A percentile compares a stretch with the other conserved stretches of the same genome.
Conservation (phyloP, 768 basidiomycete species). For the Agaricus blazei region DNA sequence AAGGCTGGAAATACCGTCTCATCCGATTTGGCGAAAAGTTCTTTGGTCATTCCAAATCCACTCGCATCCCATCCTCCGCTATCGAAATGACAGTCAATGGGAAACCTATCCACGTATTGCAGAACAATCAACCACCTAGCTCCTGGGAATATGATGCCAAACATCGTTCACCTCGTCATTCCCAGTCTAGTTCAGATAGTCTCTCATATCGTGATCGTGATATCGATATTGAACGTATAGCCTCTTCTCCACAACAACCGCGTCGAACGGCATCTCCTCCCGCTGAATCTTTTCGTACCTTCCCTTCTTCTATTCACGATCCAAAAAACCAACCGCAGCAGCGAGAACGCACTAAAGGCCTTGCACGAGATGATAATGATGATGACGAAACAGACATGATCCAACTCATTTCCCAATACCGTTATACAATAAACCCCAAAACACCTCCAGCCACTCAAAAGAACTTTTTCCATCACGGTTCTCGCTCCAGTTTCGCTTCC, state of each 20-base stretch:
- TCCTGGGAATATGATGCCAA: not conserved
- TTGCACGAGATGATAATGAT: constrained; percentile 34
- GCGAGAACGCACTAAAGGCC: too few relatives aligned
- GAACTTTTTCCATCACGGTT: constrained; percentile 1
- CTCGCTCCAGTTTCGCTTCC: not conserved
- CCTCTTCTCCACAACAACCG: not conserved
- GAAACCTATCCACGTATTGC: constrained; percentile 17
- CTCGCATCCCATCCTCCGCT: constrained; percentile 17
- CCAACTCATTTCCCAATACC: constrained; percentile 45
- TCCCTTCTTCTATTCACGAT: not conserved
- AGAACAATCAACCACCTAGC: not conserved
- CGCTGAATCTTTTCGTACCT: not conserved
- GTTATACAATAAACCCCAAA: constrained; percentile 20
- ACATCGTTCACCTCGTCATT: not conserved
- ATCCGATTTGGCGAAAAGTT: constrained; percentile 53
- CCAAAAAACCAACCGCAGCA: constrained; percentile 23
- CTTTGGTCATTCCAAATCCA: constrained; percentile 43
- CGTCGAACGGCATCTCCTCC: not conserved
- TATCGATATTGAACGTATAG: not conserved
- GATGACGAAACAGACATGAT: constrained; percentile 41
- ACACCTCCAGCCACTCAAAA: constrained; percentile 4
- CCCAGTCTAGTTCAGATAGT: not conserved
- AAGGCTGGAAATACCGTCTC: constrained; percentile 24
- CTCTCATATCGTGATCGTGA: not conserved
- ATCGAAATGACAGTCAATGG: constrained; percentile 37